Evolutionary conservation across 768 basidiomycete genomes (phyloP).

Genomic region (Leucogyrophana mollusca): DNA sequence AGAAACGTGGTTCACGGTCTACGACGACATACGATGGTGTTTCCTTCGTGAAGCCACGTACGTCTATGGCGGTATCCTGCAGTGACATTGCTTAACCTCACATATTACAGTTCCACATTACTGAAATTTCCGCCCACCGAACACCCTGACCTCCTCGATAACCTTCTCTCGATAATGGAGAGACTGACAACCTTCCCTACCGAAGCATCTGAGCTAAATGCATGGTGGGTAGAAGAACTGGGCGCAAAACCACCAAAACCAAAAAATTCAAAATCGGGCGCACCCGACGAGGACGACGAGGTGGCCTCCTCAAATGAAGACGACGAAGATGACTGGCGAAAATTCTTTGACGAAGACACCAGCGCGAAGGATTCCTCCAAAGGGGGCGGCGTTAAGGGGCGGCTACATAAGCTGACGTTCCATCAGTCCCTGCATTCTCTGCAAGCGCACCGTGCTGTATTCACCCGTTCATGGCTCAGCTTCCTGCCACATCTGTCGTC

Average conservation of each 20-base stretch:
- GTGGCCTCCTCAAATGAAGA: slow-evolving; percentile 38
- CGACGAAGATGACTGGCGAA: slow-evolving; percentile 68
- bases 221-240: slow-evolving; percentile 79
- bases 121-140: slow-evolving; percentile 24
- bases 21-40: slow-evolving; percentile 88
- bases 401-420: slow-evolving; percentile 64
- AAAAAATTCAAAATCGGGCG: slow-evolving; percentile 42
- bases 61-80: slow-evolving; percentile 18
- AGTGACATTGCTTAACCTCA: slow-evolving; percentile 5
- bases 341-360: slow-evolving; percentile 75
- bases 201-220: slow-evolving; percentile 60
- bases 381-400: slow-evolving; percentile 35
- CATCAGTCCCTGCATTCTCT: slow-evolving; percentile 79
- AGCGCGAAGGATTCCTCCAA: slow-evolving; percentile 33
- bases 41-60: slow-evolving; percentile 81
- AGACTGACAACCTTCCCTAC: slow-evolving; percentile 73
- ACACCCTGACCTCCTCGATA: slow-evolving; percentile 43
- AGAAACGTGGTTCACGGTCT: slow-evolving; percentile 69
- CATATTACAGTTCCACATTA: slow-evolving; percentile 18
- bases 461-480: slow-evolving; percentile 78
- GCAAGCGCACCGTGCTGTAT: slow-evolving; percentile 74
- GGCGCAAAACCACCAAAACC: slow-evolving; percentile 53
- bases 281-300: slow-evolving; percentile 31
- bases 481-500: slow-evolving; percentile 61
- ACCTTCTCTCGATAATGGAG: slow-evolving; percentile 66